Evolutionary conservation across 2,329 filamentous ascomycete genomes (phyloP).

Genomic region (Periconia sp.): DNA sequence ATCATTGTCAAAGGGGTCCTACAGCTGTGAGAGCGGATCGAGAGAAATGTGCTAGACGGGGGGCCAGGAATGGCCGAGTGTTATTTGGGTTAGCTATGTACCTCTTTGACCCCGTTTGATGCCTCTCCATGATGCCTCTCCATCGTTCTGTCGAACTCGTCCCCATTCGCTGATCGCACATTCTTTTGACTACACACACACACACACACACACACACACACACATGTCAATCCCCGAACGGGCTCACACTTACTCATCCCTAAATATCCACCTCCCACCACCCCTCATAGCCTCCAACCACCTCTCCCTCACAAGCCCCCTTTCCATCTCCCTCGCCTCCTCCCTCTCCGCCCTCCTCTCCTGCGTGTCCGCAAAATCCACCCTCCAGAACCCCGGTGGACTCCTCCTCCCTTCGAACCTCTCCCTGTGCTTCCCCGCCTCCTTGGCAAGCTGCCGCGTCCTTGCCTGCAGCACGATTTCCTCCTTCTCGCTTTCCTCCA

Average conservation of each 20-base stretch:
- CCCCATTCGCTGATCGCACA: too few relatives aligned
- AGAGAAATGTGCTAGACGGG: too few relatives aligned
- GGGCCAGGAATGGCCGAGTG: too few relatives aligned
- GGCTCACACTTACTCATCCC: conserved; percentile 67
- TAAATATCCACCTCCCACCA: conserved; percentile 79
- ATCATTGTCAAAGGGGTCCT: too few relatives aligned
- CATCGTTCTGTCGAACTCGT: too few relatives aligned
- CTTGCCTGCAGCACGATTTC: conserved; percentile 77
- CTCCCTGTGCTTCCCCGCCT: conserved; percentile 78
- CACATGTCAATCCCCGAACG: too few relatives aligned
- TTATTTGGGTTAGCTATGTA: too few relatives aligned
- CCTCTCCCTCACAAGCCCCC: conserved; percentile 71
- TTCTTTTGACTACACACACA: too few relatives aligned
- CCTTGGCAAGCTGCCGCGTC: conserved; percentile 73
- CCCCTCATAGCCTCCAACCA: conserved; percentile 81
- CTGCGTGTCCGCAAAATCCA: conserved; percentile 89
- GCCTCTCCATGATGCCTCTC: too few relatives aligned
- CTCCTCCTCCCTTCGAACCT: conserved; percentile 72
- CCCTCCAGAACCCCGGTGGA: conserved; percentile 89
- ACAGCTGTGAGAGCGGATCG: too few relatives aligned
- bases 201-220: too few relatives aligned
- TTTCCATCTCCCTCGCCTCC: conserved; percentile 69
- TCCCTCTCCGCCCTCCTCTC: conserved; percentile 71
- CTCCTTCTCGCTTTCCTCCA: conserved; percentile 66
- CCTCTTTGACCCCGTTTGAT: too few relatives aligned